phyloP scores from a whole-genome alignment of 352 stramenopile genomes.

The Phytophthora sp. region DNA sequence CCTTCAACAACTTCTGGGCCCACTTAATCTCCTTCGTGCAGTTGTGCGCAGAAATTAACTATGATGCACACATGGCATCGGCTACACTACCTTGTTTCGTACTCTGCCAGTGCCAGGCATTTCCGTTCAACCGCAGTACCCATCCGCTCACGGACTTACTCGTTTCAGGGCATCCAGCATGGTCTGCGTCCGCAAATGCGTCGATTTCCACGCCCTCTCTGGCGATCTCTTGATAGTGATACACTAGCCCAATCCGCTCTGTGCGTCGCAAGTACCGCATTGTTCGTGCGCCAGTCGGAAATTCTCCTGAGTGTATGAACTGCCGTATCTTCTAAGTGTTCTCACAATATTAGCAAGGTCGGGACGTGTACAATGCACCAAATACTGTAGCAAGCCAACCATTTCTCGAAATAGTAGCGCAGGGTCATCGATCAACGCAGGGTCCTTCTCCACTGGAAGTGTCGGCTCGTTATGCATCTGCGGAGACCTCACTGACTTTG shows the following conservation, averaged over 20 bases:
- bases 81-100: slow-evolving; percentile 10
- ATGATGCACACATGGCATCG: background rate
- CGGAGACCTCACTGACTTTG: background rate
- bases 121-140: background rate
- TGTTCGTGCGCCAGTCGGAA: slow-evolving; percentile 6
- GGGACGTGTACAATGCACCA: slow-evolving; percentile 2
- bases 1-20: slow-evolving; percentile 1
- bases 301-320: slow-evolving; percentile 14
- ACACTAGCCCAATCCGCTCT: slow-evolving; percentile 2
- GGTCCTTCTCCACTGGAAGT: background rate
- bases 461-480: slow-evolving; percentile 16
- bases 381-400: background rate
- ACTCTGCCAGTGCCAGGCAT: slow-evolving; percentile 6
- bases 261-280: slow-evolving; percentile 10
- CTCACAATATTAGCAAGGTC: slow-evolving; percentile 13
- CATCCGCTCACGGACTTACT: slow-evolving; percentile 7
- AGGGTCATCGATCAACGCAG: slow-evolving; percentile 4
- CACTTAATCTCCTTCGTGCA: slow-evolving; percentile 10
- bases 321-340: background rate
- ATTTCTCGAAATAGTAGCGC: slow-evolving; percentile 6
- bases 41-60: slow-evolving; percentile 4
- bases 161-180: slow-evolving; percentile 8
- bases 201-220: background rate
- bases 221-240: background rate
- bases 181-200: slow-evolving; percentile 4